Evolutionary conservation across 2,329 filamentous ascomycete species (phyloP).

Genomic region (Penicillium sp.): DNA sequence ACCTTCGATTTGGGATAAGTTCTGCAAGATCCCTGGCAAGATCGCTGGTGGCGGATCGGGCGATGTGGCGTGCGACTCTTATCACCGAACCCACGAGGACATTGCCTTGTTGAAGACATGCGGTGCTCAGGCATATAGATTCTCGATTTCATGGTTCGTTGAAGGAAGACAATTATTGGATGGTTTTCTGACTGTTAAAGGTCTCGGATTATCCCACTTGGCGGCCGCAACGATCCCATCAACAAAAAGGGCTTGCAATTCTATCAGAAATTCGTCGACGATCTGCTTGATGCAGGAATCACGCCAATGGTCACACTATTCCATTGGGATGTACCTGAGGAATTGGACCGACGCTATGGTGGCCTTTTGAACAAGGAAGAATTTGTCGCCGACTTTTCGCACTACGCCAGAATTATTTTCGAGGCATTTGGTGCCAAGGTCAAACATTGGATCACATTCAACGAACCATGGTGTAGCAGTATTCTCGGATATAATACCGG

Average conservation of each 20-base stretch:
- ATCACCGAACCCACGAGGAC: constrained; percentile 75
- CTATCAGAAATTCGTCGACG: constrained; percentile 77
- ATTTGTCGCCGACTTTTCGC: constrained; percentile 77
- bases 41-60: constrained; percentile 77
- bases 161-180: background rate
- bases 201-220: constrained; percentile 80
- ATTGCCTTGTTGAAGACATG: constrained; percentile 73
- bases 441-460: constrained; percentile 88
- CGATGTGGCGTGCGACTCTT: constrained; percentile 80
- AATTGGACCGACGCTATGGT: constrained; percentile 75
- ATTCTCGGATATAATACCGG: constrained; percentile 79
- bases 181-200: constrained; percentile 14
- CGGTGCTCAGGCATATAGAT: constrained; percentile 75
- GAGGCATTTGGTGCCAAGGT: constrained; percentile 70
- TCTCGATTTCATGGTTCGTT: constrained; percentile 71
- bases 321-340: constrained; percentile 85
- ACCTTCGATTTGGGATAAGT: constrained; percentile 87
- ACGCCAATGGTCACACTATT: constrained; percentile 79
- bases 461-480: constrained; percentile 84
- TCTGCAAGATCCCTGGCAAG: constrained; percentile 77
- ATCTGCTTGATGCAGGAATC: constrained; percentile 73
- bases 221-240: constrained; percentile 76
- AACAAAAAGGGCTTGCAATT: constrained; percentile 76
- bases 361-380: constrained; percentile 78
- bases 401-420: constrained; percentile 77